Base-by-base conservation (phyloP, 495 filamentous ascomycete genomes). In the Podospora anserina region DNA sequence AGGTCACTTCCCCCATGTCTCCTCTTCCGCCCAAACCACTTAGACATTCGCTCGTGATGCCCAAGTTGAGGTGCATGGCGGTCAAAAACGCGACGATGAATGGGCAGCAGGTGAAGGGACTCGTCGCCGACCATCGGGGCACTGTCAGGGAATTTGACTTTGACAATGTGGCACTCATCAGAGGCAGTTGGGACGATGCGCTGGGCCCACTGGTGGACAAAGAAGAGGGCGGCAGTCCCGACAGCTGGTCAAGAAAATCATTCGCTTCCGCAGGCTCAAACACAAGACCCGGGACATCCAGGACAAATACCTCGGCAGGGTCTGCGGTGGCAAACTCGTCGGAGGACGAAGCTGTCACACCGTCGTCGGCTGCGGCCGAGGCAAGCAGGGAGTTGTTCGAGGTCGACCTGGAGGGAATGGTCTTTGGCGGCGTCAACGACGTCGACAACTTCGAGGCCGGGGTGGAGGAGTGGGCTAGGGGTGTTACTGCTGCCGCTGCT, bases 151-250 rank as follows among this genome's bases (percentile, higher is more conserved):
- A 92, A 69, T 88, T 92, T 74, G 87, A 91, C 66, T 91, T 93
- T 75, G 87, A 91, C 73, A 87, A 89, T 65, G 85, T 90, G 13
- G 78, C 81, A 32, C 80, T 94, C 28, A 82, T 88, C 19, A 81
- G 79, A 63, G 91, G 88, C 23, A 88, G 80, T 63, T 93, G 90
- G 91, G 89, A 93, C 66, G 88, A 91, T 60, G 91, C 90, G 2
- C 82, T 93, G 3, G 86, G 84, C 34, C 89, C 90, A 3, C 76
- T 93, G 67, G 87, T 85, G 61, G 76, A 78, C 19, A 49, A 13
- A 49, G 39, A 49, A 11, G 15, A 49, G 39, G 39, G 39, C 3
- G 74, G 74, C 62, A 64, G 60, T 3, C 70, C 74, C 28, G 78
- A 78, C 28, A 70, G 69, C n/a, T 84, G 82, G 82, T 81, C 77